phyloP scores from a whole-genome alignment of 2,329 filamentous ascomycete genomes.

The Elsinoe necatrix region DNA sequence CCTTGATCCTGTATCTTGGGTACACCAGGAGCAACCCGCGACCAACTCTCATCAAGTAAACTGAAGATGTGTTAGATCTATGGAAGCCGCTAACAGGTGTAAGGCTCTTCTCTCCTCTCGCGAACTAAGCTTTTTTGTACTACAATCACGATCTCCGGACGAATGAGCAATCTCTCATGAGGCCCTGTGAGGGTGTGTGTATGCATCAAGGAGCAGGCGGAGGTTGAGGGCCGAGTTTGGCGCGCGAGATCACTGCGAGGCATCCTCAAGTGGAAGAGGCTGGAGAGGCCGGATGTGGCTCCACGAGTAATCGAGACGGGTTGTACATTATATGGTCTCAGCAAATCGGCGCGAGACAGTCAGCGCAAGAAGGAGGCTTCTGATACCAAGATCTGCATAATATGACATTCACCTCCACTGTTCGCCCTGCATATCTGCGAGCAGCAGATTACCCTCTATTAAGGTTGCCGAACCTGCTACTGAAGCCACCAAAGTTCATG shows the following conservation, averaged over 20 bases:
- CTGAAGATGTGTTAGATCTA: background rate
- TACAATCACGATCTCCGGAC: background rate
- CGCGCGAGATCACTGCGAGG: no score
- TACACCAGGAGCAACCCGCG: constrained; percentile 91
- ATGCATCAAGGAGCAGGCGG: background rate
- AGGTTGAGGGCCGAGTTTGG: no score
- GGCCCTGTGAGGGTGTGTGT: background rate
- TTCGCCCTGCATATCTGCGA: background rate
- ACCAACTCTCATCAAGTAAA: constrained; percentile 65
- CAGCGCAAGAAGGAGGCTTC: background rate
- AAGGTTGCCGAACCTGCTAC: constrained; percentile 18
- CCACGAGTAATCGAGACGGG: no score
- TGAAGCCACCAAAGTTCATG: constrained; percentile 18
- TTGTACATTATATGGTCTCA: background rate
- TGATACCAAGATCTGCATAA: constrained; percentile 6
- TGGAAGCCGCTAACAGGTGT: background rate
- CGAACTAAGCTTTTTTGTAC: constrained; percentile 14
- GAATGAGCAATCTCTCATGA: background rate
- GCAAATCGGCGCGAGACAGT: background rate
- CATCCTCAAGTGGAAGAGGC: no score
- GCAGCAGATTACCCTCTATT: background rate
- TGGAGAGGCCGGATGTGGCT: no score
- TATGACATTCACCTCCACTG: background rate
- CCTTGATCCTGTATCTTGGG: constrained; percentile 92
- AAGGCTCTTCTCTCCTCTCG: constrained; percentile 22